Evolutionary conservation across 1,284 basidiomycete genomes (phyloP), one percentile per base, ranked within the genome.

Genomic region (Pseudozyma sp.): DNA sequence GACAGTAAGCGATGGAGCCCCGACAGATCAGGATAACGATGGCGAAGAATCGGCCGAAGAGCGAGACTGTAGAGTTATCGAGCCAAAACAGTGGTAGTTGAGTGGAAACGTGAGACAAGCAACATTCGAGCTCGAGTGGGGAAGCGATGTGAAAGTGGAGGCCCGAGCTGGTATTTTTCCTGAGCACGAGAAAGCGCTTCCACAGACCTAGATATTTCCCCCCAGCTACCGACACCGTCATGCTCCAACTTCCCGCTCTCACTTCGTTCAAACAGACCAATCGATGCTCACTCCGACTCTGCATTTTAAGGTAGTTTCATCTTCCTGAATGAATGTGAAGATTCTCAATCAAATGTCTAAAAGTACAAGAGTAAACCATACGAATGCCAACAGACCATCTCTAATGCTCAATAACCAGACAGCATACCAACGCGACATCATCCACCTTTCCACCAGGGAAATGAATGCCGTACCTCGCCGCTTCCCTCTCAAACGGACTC

Each of bases 371-470:
- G 24, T 24, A 24, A 31, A 30, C n/a, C 7, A 42, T 16, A 42
- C 16, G 8, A 46, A 40, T 19, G 47, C 52, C 43, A 44, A 33
- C 30, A 6, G n/a, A 17, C 16, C 53, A 4, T 9, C 33, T 19
- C 56, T 47, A 75, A 19, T 54, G 49, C 55, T 88, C 87, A 16
- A 84, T 84, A 34, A 88, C 86, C 31, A 87, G 72, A 37, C 86
- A 86, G 55, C 86, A 85, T 9, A 87, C 78, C 24, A 88, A 85
- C n/a, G 87, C 87, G n/a, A 88, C 86, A 69, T 85, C 85, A 54
- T 86, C 85, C 1, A 85, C 74, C 66, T 86, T 86, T 9, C 85
- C 85, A 3, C 85, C 88, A 75, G 84, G 83, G 59, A 84, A 87
- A 19, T 53, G 54, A 58, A 86, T 73, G 74, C 81, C 66, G 51